Base-by-base conservation (phyloP, 2,329 filamentous ascomycete species). In the Ceratocystis cubensis region DNA sequence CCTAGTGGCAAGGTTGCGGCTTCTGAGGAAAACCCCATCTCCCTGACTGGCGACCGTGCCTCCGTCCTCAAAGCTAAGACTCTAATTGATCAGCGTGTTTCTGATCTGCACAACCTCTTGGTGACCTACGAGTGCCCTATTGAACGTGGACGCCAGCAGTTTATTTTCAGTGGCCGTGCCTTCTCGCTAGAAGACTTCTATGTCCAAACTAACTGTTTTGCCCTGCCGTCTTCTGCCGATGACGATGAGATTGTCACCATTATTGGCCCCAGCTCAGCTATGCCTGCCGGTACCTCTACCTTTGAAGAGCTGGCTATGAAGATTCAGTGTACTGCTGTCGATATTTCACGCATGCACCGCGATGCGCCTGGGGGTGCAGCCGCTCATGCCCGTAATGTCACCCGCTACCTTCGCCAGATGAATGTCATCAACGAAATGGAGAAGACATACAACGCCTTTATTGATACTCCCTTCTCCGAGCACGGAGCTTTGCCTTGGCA, bases 121-220 rank as follows among this genome's bases (percentile, higher is more conserved):
- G 84, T 87, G 53, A 79, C 94, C 62, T 85, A 94, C 71, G 87
- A 95, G 75, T 79, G 91, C 53, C 84, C 88, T 5, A 90, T 97
- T 71, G 88, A 93, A 75, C 87, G 88, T 69, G 91, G 90, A 62
- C 86, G 91, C 64, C 94, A 97, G 75, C 92, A 96, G 75, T 97
- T 96, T 79, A 94, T 99, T 73, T 86, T 96, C 69, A 63, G 28
- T 64, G 86, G 93, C 69, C 84, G 87, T 69, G 91, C 89, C 69
- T 83, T 89, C 69, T 86, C 89, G 20, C 80, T 90, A 44, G 85
- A 96, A 67, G 85, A 96, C 59, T 96, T 99, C 79, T 85, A 96
- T 70, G 82, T 86, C 59, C 85, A 96, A 72, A 97, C 94, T 67
- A 93, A 93, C 69, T 99, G 94, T 76, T 84, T 88, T 56, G 87